These are phyloP conservation scores for Pleurostoma richardsiae DNA, from an alignment of 2,329 filamentous ascomycete species.

Conservation along the genomic window DNA sequence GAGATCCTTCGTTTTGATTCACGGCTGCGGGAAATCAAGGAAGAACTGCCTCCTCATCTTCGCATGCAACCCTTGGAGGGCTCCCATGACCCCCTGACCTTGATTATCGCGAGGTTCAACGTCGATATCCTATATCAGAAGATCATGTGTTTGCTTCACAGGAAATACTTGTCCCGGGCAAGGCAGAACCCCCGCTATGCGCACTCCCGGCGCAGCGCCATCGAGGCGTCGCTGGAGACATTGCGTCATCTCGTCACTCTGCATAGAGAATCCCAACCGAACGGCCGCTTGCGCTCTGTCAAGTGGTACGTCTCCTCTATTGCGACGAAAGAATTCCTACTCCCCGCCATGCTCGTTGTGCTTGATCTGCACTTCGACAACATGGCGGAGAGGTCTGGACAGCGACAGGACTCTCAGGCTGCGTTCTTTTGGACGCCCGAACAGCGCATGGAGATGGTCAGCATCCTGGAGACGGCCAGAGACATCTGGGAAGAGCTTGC, in stretches of 20 bases:
- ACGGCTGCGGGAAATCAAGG: conserved; percentile 54
- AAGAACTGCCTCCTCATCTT: conserved; percentile 74
- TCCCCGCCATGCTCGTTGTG: conserved; percentile 79
- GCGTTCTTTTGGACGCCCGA: conserved; percentile 50
- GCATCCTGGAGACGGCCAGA: conserved; percentile 65
- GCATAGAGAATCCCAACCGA: conserved; percentile 66
- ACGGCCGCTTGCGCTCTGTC: conserved; percentile 66
- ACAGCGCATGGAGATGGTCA: conserved; percentile 70
- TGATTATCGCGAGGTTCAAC: conserved; percentile 80
- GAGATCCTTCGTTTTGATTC: conserved; percentile 59
- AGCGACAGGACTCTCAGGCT: conserved; percentile 35
- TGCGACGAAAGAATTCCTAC: conserved; percentile 77
- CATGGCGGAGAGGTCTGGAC: conserved; percentile 34
- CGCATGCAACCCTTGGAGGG: conserved; percentile 71
- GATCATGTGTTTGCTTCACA: conserved; percentile 81
- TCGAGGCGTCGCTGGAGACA: conserved; percentile 81
- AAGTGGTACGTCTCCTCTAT: conserved; percentile 76
- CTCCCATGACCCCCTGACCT: conserved; percentile 72
- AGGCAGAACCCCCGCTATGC: conserved; percentile 75
- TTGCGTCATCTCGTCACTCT: conserved; percentile 73
- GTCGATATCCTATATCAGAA: conserved; percentile 85
- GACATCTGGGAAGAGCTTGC: conserved; percentile 76
- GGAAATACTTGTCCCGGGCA: conserved; percentile 77
- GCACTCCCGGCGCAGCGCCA: conserved; percentile 76
- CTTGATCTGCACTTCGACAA: conserved; percentile 75